Evolutionary conservation across 108 stramenopile species (phyloP).

Genomic region (Schizochytrium sp.): DNA sequence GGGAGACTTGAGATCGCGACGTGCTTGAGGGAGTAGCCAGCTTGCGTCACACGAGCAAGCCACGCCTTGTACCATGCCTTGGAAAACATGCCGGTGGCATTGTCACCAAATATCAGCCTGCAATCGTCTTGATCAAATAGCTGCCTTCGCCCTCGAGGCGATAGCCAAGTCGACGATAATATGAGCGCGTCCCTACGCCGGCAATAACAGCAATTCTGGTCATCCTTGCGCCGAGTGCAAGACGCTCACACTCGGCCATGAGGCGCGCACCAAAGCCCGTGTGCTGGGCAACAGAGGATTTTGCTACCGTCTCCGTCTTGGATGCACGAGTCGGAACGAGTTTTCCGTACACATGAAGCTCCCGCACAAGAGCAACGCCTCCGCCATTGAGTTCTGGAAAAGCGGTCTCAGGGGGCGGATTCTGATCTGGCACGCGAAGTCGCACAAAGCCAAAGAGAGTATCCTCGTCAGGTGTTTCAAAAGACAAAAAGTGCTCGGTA

Average conservation of each 20-base stretch:
- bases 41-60: too few species aligned
- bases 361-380: slow-evolving; percentile 34
- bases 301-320: slow-evolving; percentile 59
- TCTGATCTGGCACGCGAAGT: not conserved
- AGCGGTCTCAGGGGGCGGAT: not conserved
- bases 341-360: slow-evolving; percentile 93
- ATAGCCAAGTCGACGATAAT: slow-evolving; percentile 88
- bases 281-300: slow-evolving; percentile 70
- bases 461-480: not conserved
- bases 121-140: slow-evolving; percentile 27
- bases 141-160: slow-evolving; percentile 40
- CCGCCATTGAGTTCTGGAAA: not conserved
- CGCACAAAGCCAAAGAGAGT: not conserved
- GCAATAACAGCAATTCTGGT: slow-evolving; percentile 82
- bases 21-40: too few species aligned
- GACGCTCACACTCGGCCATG: slow-evolving; percentile 90
- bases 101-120: not conserved
- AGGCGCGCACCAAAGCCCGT: slow-evolving; percentile 84
- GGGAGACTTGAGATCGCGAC: too few species aligned
- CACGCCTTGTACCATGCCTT: too few species aligned
- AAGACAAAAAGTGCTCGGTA: not conserved
- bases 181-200: slow-evolving; percentile 88
- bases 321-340: slow-evolving; percentile 63
- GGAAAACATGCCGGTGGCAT: too few species aligned
- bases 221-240: slow-evolving; percentile 81